Evolutionary conservation across 257 asterid species (phyloP), one percentile per base, ranked within the genome.

Genomic region (Datura wrightii): DNA sequence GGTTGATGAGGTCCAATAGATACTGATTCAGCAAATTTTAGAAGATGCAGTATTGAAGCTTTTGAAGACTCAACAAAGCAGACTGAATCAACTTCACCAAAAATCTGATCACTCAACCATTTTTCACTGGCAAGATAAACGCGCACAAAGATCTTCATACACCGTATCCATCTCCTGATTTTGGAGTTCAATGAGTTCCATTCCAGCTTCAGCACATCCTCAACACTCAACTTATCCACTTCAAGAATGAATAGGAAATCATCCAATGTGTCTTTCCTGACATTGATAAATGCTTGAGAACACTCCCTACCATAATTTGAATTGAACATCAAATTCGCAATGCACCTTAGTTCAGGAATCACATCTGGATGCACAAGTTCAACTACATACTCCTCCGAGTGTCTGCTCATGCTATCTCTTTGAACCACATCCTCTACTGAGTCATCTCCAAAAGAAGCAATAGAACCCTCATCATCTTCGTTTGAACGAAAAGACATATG

Each of bases 141-240:
- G 31, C 97, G 93, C 9, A 94, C 96, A 60, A 93, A 94, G 6
- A 91, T 85, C 90, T 93, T 96, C 93, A 94, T 89, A 3, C 54
- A 70, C n/a, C 97, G 86, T 24, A 94, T 88, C 99, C 99, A 96
- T 79, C 91, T 89, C 90, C 98, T 86, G 86, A 94, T 96, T 41
- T 93, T 94, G n/a, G 94, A 89, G 90, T 96, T 93, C 83, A 96
- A 79, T 3, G 88, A 67, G 48, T 85, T 88, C 99, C 99, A 96
- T 69, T 92, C 98, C 98, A 96, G 91, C 86, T 87, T 96, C 90
- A 93, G 66, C 44, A 93, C 98, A 85, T 96, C 98, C 50, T 96
- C 98, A 2, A 93, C 91, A 88, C 98, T 92, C 48, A 91, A 83
- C 81, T 93, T 94, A 83, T 96, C 98, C 42, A 87, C 95, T 76